Evolutionary conservation across 441 rosid genomes (phyloP), one percentile per base, ranked within the genome.

Genomic region (Sinapis alba): DNA sequence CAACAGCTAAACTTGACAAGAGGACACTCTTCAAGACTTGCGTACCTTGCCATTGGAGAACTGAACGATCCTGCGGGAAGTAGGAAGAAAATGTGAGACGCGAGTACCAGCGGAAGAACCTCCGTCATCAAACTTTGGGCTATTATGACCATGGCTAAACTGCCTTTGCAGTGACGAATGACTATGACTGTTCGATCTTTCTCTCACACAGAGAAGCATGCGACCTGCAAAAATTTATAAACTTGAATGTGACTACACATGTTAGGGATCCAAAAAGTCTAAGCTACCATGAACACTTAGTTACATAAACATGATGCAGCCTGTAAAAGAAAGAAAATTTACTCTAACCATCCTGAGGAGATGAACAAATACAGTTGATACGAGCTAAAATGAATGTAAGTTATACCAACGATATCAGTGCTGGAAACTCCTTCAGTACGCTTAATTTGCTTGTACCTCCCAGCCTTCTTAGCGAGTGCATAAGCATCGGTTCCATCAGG

Each of bases 351-450:
- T 15, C 19, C 53, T 15, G 1, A 45, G 0, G 0, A 0, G 9
- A 45, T 15, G 3, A 45, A 45, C 53, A 47, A 47, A 47, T 15
- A 45, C 9, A 45, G 53, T 6, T 45, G 53, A 45, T n/a, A 45
- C 43, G 43, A 36, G 43, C 13, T 36, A 11, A 36, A 43, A 45
- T 45, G 53, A 43, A 43, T 43, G 50, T 15, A 15, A 47, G 53
- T 47, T 16, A 78, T 89, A 95, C 99, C 99, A 84, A 95, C 93
- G 89, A 95, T 95, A 86, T 95, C 99, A 4, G 99, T 95, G 87
- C 99, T 95, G 67, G 99, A 95, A 80, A 92, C 99, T 2, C 99
- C 99, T 88, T 95, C 99, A 0, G 99, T 95, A 38, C 99, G 97
- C 79, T 95, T 95, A 56, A 95, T 95, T 86, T 95, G 99, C 90